Conservation (phyloP, 106 monocot genomes). For the Phalaenopsis equestris region DNA sequence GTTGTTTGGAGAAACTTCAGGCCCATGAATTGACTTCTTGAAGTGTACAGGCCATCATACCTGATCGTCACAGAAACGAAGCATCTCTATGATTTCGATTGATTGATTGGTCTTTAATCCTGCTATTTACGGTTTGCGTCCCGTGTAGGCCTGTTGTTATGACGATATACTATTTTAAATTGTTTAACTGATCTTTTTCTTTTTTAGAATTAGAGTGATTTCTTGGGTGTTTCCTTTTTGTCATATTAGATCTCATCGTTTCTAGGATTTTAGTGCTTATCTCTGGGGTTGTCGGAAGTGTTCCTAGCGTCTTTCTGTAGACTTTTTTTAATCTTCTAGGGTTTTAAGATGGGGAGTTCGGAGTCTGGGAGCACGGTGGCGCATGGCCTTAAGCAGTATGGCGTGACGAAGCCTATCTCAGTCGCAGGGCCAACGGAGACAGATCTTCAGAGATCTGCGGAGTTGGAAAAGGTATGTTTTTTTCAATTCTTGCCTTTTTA, state of each 20-base stretch:
- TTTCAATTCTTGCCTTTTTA: not conserved
- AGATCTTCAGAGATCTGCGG: slow-evolving; percentile 53
- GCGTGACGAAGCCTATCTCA: slow-evolving; percentile 68
- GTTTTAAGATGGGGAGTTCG: slow-evolving; percentile 40
- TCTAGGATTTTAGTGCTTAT: slow-evolving; percentile 3
- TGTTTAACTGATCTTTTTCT: slow-evolving; percentile 1
- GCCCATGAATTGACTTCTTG: not conserved
- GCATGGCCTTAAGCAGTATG: slow-evolving; percentile 20
- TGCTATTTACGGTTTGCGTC: not conserved
- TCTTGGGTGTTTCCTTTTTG: not conserved
- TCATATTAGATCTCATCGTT: not conserved
- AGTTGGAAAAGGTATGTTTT: slow-evolving; percentile 58
- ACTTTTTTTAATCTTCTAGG: not conserved
- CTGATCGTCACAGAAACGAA: not conserved
- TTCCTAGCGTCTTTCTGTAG: not conserved
- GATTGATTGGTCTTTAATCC: slow-evolving; percentile 3
- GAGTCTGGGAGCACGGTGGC: slow-evolving; percentile 10
- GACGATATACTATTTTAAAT: not conserved
- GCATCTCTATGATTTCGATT: not conserved
- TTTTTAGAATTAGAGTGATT: not conserved
- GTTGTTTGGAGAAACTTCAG: not conserved
- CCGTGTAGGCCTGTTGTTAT: not conserved
- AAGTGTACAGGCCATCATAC: not conserved
- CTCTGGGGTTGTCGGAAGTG: not conserved
- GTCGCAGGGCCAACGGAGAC: slow-evolving; percentile 50